Evolutionary conservation across 176 grass and related monocot genomes (phyloP), one percentile per base, ranked within the genome.

Genomic region (Oryza meridionalis): DNA sequence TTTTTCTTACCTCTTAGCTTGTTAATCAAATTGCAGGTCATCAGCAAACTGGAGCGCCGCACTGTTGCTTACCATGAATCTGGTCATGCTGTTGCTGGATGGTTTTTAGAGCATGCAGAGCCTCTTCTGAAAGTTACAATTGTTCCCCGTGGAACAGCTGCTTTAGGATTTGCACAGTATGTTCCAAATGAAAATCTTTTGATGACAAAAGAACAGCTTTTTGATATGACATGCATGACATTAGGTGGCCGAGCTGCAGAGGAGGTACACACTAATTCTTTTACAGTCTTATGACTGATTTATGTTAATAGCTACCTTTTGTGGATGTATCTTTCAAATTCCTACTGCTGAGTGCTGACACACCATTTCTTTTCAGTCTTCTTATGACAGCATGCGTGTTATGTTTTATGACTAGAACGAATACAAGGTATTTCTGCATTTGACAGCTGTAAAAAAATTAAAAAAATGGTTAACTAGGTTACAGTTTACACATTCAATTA

Each of bases 141-240:
- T 78, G 96, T 99, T 82, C 96, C 96, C 67, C 96, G 93, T 78
- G 96, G 96, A 83, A 96, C 96, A 75, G 96, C 96, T 73, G 96
- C 96, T 92, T 85, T 99, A 85, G 96, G 96, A 11, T 99, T 99
- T 59, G 96, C 96, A 77, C 96, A 99, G 46, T 96, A 99, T 35
- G 88, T 99, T 9, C 93, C 91, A 46, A 99, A 85, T 90, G 96
- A 96, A 83, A 96, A 94, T 82, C 96, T 96, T 84, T 77, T 99
- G 68, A 95, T 96, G 93, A 99, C 96, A 69, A 99, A 99, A 77
- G 96, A 99, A 14, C 96, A 99, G 53, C 96, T 96, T 81, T 92
- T 99, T 43, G 96, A 99, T 77, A 91, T 99, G 96, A 99, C 96
- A 75, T 96, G 96, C 82, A 99, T 99, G 96, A 99, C 96, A 75